Base-by-base conservation (phyloP, 768 basidiomycete species). In the Terana coerulea region DNA sequence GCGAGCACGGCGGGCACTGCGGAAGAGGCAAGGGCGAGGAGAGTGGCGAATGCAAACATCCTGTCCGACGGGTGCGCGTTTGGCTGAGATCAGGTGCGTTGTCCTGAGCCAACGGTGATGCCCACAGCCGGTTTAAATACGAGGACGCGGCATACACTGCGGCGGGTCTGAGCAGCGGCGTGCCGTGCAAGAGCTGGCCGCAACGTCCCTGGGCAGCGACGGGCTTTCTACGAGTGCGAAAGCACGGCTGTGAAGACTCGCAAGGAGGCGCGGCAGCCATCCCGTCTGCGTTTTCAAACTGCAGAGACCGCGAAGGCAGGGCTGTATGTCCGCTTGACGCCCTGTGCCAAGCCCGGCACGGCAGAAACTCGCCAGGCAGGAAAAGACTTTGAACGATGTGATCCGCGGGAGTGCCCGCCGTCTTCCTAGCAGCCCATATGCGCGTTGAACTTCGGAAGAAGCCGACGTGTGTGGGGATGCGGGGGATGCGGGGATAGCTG, bases 1-100 rank as follows among this genome's bases (percentile, higher is more conserved):
- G 70, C 68, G 46, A 65, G 50, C 36, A 63, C 70, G 50, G 60
- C 49, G 15, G 63, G 59, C 24, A 62, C 53, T 15, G 59, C 59
- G 21, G 64, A 47, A 14, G 62, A 57, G 35, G 63, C 61, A 49
- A 61, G 35, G 37, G 62, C 58, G 35, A 57, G 47, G 53, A 68
- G 60, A 31, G 66, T 47, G 39, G 62, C 56, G 52, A 58, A 48
- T 19, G 58, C 55, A 58, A 61, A 61, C 64, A 68, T 67, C 19
- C 54, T 47, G 7, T n/a, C 47, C 21, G 15, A 10, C 25, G 26
- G 31, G 45, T 22, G 19, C 19, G 19, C 34, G 29, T 2, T 26
- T 17, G 30, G n/a, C 45, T 30, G 30, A 34, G 45, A 21, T 21
- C n/a, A 22, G 21, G 21, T 33, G 17, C 47, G 25, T 33, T 49